Conservation (phyloP, 2,329 filamentous ascomycete species). For the Ciborinia camelliae region DNA sequence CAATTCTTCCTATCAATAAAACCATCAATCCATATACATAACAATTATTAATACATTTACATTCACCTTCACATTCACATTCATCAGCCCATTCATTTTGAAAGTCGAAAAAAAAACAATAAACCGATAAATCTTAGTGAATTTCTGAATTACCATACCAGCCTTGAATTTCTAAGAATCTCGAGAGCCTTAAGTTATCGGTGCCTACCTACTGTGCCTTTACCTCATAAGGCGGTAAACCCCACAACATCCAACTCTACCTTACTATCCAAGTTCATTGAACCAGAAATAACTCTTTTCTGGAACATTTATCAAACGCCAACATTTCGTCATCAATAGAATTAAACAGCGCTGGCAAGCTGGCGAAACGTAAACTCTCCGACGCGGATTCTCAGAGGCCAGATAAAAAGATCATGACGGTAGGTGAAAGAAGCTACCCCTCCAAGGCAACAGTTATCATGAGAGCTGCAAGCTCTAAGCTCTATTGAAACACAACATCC, state of each 20-base stretch:
- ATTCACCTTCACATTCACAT: too few relatives aligned
- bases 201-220: neutral
- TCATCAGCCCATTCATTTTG: neutral
- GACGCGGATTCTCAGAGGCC: constrained; percentile 55
- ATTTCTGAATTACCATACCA: neutral
- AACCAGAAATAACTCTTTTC: constrained; percentile 24
- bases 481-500: neutral
- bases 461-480: constrained; percentile 5
- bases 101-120: too few relatives aligned
- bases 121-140: neutral
- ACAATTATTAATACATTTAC: too few relatives aligned
- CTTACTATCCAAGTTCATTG: constrained; percentile 20
- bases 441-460: constrained; percentile 15
- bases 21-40: too few relatives aligned
- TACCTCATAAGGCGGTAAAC: neutral
- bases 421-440: constrained; percentile 42
- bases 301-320: constrained; percentile 31
- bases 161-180: too few relatives aligned
- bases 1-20: constrained; percentile 13
- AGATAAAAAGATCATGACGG: constrained; percentile 60
- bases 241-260: constrained; percentile 17
- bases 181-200: neutral
- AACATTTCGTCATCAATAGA: constrained; percentile 35
- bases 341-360: constrained; percentile 43
- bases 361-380: constrained; percentile 67